Conservation (phyloP, 225 moss, liverwort and hornwort genomes). For the Lunularia cruciata region DNA sequence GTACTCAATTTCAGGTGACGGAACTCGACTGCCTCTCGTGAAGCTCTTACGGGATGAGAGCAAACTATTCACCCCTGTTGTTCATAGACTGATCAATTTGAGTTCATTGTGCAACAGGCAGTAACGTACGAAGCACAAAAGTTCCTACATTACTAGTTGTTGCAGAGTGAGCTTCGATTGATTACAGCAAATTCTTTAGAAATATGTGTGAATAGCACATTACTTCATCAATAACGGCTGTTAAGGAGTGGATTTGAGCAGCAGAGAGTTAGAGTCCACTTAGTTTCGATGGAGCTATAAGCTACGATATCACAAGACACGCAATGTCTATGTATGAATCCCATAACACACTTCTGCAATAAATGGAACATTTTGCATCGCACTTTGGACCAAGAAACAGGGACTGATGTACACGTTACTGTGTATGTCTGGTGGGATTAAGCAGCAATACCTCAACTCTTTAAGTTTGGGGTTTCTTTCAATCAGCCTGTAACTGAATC, state of each 20-base stretch:
- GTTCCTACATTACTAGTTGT: conserved; percentile 1
- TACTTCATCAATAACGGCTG: neutral
- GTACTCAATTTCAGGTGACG: neutral
- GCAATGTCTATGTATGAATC: neutral
- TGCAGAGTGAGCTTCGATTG: neutral
- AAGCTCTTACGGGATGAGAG: neutral
- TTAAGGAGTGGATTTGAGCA: neutral
- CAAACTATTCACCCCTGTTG: neutral
- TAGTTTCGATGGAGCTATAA: neutral
- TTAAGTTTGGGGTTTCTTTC: too few species aligned
- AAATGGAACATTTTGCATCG: neutral
- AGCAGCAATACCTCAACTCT: too few species aligned
- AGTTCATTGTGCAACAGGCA: neutral
- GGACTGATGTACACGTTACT: too few species aligned
- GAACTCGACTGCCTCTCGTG: neutral
- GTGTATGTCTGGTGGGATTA: too few species aligned
- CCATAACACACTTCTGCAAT: neutral
- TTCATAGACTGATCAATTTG: neutral
- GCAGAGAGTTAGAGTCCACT: neutral
- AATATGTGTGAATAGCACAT: neutral
- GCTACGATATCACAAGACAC: neutral
- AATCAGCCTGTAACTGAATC: too few species aligned
- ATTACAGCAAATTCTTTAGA: neutral
- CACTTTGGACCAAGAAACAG: too few species aligned
- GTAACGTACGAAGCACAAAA: neutral